Evolutionary conservation across 345 rosid species (phyloP).

Genomic region (Linum usitatissimum): DNA sequence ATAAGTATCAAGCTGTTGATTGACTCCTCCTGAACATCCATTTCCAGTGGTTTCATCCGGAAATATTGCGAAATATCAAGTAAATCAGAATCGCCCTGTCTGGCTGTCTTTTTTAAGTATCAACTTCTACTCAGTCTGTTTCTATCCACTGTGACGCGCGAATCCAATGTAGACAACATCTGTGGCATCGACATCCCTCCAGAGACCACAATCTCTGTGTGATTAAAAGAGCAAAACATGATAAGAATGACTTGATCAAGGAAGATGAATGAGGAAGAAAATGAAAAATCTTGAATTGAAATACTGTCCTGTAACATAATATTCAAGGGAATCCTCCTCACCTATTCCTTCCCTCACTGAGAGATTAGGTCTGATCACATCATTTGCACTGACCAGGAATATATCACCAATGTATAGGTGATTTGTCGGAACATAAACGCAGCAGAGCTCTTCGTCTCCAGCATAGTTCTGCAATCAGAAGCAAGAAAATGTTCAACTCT

Average conservation of each 20-base stretch:
- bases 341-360: slow-evolving; percentile 98
- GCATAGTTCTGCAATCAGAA: slow-evolving; percentile 52
- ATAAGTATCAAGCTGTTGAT: not conserved
- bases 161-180: slow-evolving; percentile 57
- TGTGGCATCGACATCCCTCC: slow-evolving; percentile 99
- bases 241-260: too few species aligned
- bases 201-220: slow-evolving; percentile 88
- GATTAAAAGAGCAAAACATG: too few species aligned
- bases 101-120: slow-evolving; percentile 26
- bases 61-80: slow-evolving; percentile 1
- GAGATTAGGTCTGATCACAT: slow-evolving; percentile 87
- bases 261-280: not conserved
- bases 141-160: slow-evolving; percentile 41
- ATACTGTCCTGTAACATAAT: not conserved
- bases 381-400: slow-evolving; percentile 65
- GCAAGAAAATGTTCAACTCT: not conserved
- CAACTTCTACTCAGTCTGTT: slow-evolving; percentile 49
- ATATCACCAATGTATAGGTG: slow-evolving; percentile 97
- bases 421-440: slow-evolving; percentile 96
- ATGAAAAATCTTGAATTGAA: not conserved
- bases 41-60: not conserved
- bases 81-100: slow-evolving; percentile 15
- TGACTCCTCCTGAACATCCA: not conserved
- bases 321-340: slow-evolving; percentile 32
- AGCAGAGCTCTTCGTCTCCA: slow-evolving; percentile 90